phyloP scores from a whole-genome alignment of 2,329 filamentous ascomycete genomes.

The Leptodontidium sp. region DNA sequence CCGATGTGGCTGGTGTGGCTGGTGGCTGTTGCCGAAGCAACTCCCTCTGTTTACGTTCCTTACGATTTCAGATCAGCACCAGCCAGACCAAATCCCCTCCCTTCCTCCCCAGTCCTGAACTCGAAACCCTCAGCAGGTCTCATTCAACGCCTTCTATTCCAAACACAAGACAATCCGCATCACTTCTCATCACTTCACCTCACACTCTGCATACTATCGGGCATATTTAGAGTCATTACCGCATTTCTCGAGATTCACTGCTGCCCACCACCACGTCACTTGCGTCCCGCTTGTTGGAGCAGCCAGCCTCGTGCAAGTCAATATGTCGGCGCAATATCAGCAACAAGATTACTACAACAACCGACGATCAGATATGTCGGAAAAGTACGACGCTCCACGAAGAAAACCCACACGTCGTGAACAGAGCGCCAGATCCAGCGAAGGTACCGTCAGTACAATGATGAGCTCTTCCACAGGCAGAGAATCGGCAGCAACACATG shows the following conservation, averaged over 20 bases:
- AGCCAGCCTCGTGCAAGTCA: constrained; percentile 20
- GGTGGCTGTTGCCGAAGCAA: constrained; percentile 18
- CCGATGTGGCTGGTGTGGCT: not conserved
- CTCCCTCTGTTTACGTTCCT: constrained; percentile 25
- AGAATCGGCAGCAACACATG: constrained; percentile 81
- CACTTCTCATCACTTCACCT: constrained; percentile 15
- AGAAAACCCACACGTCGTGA: constrained; percentile 46
- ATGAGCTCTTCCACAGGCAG: constrained; percentile 74
- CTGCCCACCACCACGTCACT: constrained; percentile 7
- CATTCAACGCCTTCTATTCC: constrained; percentile 28
- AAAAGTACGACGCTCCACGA: constrained; percentile 43
- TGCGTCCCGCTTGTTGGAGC: constrained; percentile 14
- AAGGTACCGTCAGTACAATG: constrained; percentile 88
- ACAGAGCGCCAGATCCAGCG: constrained; percentile 69
- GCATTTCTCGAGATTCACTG: constrained; percentile 20
- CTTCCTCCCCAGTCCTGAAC: constrained; percentile 14
- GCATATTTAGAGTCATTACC: constrained; percentile 27
- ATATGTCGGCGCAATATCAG: constrained; percentile 46
- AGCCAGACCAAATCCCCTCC: not conserved
- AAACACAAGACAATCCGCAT: constrained; percentile 18
- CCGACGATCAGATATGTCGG: constrained; percentile 44
- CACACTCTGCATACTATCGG: constrained; percentile 26
- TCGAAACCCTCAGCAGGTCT: constrained; percentile 13
- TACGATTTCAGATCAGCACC: constrained; percentile 23
- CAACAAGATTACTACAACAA: constrained; percentile 42